phyloP scores from a whole-genome alignment of 2,329 filamentous ascomycete genomes.

The Penicillium psychrosexuale region DNA sequence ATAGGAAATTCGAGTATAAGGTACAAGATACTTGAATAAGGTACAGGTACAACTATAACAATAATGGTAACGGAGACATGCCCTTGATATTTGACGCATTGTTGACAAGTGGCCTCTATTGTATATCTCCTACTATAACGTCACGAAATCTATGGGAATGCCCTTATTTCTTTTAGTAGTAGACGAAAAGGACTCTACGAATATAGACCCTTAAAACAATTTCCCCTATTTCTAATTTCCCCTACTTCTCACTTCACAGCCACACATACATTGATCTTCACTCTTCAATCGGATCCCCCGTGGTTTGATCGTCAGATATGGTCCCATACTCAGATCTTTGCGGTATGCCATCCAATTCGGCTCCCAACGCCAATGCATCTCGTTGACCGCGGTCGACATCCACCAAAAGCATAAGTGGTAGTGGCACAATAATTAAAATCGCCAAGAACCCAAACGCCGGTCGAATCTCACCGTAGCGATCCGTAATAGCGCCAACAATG shows the following conservation, averaged over 20 bases:
- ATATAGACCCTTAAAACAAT: not conserved
- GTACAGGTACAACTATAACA: not conserved
- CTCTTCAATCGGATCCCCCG: not conserved
- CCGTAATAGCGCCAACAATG: conserved; percentile 90
- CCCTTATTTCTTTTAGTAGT: not conserved
- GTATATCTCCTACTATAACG: not conserved
- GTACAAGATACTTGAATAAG: not conserved
- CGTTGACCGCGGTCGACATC: conserved; percentile 74
- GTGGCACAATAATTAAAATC: conserved; percentile 75
- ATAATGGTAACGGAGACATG: not conserved
- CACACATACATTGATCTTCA: not conserved
- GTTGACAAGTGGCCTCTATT: conserved; percentile 9
- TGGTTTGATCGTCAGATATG: conserved; percentile 7
- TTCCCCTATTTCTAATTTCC: not conserved
- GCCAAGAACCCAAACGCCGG: conserved; percentile 92
- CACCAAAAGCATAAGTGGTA: conserved; percentile 79
- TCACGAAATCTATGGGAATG: not conserved
- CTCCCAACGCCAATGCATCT: conserved; percentile 64
- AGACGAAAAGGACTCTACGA: not conserved
- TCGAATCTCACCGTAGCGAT: conserved; percentile 73
- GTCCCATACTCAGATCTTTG: conserved; percentile 27
- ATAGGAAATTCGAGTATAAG: not conserved
- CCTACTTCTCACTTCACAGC: not conserved
- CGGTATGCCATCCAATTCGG: conserved; percentile 42
- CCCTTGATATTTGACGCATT: not conserved